phyloP scores from a whole-genome alignment of 257 asterid species.

The Leonotis leonurus region DNA sequence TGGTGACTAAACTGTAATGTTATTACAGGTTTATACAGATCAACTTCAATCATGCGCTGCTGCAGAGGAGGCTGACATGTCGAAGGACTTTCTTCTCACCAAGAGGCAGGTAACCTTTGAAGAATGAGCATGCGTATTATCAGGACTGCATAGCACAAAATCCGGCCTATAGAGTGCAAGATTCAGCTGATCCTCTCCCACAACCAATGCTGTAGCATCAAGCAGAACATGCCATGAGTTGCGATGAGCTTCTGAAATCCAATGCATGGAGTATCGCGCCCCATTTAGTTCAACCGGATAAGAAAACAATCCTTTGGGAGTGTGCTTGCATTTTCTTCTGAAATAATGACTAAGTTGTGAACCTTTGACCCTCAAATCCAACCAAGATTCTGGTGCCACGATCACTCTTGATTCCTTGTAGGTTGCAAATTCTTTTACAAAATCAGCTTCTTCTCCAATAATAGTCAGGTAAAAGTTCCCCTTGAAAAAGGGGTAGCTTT shows the following conservation, averaged over 20 bases:
- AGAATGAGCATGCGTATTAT: slow-evolving; percentile 44
- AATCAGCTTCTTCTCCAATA: slow-evolving; percentile 46
- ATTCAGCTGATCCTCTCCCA: slow-evolving; percentile 52
- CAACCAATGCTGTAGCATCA: slow-evolving; percentile 51
- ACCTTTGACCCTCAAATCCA: slow-evolving; percentile 81
- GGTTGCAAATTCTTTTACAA: slow-evolving; percentile 49
- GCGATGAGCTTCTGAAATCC: slow-evolving; percentile 82
- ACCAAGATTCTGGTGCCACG: slow-evolving; percentile 67
- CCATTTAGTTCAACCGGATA: slow-evolving; percentile 55
- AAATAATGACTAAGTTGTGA: slow-evolving; percentile 81
- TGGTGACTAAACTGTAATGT: not conserved
- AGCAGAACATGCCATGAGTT: slow-evolving; percentile 81
- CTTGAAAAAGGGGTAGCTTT: slow-evolving; percentile 70
- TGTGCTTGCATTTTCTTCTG: slow-evolving; percentile 66
- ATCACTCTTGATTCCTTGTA: slow-evolving; percentile 66
- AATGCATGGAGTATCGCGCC: slow-evolving; percentile 63
- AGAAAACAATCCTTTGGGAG: slow-evolving; percentile 65
- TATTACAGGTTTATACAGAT: slow-evolving; percentile 12
- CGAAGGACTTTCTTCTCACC: slow-evolving; percentile 66
- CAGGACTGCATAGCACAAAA: slow-evolving; percentile 58
- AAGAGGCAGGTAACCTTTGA: slow-evolving; percentile 67
- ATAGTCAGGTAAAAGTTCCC: slow-evolving; percentile 66
- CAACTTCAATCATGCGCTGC: slow-evolving; percentile 13
- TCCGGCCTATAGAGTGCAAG: slow-evolving; percentile 71
- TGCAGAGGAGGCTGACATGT: slow-evolving; percentile 37